Percentiles rank a stretch among this genome's conserved stretches.
Evolutionary conservation across 169 alveolate species (phyloP).

Genomic region (Eimeria sp.): DNA sequence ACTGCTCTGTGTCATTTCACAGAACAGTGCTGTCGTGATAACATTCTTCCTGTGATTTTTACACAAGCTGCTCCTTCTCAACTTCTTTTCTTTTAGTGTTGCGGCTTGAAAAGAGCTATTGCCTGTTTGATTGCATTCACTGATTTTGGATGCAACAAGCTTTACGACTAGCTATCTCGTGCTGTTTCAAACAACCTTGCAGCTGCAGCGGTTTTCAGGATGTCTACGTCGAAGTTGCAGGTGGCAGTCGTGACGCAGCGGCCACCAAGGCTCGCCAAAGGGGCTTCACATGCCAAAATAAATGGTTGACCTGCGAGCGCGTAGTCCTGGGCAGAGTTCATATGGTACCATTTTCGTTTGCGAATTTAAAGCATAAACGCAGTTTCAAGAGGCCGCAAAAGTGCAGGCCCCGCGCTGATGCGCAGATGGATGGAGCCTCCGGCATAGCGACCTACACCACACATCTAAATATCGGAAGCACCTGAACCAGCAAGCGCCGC

Average conservation of each 20-base stretch:
- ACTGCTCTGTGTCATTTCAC: no score
- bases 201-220: background rate
- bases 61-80: background rate
- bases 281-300: slow-evolving; percentile 36
- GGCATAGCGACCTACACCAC: slow-evolving; percentile 45
- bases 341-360: background rate
- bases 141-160: background rate
- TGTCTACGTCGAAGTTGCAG: no score
- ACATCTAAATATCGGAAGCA: slow-evolving; percentile 69
- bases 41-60: background rate
- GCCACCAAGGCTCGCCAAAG: slow-evolving; percentile 16
- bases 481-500: slow-evolving; percentile 50
- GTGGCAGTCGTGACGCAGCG: background rate
- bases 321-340: background rate
- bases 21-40: no score
- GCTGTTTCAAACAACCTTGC: background rate
- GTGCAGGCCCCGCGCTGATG: background rate
- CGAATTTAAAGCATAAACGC: background rate
- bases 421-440: slow-evolving; percentile 2
- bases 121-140: background rate
- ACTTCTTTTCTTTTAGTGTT: background rate
- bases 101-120: background rate
- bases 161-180: background rate
- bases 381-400: background rate
- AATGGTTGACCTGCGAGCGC: slow-evolving; percentile 57